Conservation (phyloP, 169 alveolate species). For the Cryptosporidium ubiquitum region DNA sequence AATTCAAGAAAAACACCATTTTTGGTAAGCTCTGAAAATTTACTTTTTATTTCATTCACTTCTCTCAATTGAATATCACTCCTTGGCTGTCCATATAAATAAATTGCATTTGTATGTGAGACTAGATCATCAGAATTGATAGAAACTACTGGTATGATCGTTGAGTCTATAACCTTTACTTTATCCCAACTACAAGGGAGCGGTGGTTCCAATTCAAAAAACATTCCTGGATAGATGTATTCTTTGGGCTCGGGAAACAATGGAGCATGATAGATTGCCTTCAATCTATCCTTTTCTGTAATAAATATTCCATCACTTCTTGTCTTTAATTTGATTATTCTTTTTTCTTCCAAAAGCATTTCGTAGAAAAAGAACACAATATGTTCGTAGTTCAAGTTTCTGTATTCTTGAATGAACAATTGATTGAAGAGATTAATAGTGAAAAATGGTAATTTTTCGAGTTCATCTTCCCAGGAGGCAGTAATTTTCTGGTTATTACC, state of each 20-base stretch:
- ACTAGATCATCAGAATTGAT: not conserved
- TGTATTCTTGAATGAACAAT: slow-evolving; percentile 16
- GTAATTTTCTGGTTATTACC: not conserved
- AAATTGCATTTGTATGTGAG: not conserved
- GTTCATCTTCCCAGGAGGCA: slow-evolving; percentile 31
- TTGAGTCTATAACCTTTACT: not conserved
- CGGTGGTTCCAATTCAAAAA: slow-evolving; percentile 57
- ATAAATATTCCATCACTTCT: not conserved
- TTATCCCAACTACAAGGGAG: slow-evolving; percentile 53
- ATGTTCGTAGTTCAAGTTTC: slow-evolving; percentile 19
- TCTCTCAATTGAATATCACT: slow-evolving; percentile 32
- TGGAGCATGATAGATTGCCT: slow-evolving; percentile 68
- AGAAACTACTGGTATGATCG: slow-evolving; percentile 23
- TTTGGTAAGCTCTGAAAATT: not conserved
- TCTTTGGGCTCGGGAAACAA: slow-evolving; percentile 34
- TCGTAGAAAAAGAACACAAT: slow-evolving; percentile 53
- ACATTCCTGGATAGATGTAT: slow-evolving; percentile 50
- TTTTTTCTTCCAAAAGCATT: slow-evolving; percentile 49
- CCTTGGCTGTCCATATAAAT: slow-evolving; percentile 34
- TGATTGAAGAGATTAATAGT: slow-evolving; percentile 1
- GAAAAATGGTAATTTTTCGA: slow-evolving; percentile 20
- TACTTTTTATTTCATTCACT: not conserved
- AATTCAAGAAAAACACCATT: not conserved
- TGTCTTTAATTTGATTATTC: slow-evolving; percentile 33
- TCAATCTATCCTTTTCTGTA: slow-evolving; percentile 6